These are phyloP conservation scores for Lolium multiflorum DNA, from an alignment of 176 grass and related monocot genomes.

Conservation along the genomic window DNA sequence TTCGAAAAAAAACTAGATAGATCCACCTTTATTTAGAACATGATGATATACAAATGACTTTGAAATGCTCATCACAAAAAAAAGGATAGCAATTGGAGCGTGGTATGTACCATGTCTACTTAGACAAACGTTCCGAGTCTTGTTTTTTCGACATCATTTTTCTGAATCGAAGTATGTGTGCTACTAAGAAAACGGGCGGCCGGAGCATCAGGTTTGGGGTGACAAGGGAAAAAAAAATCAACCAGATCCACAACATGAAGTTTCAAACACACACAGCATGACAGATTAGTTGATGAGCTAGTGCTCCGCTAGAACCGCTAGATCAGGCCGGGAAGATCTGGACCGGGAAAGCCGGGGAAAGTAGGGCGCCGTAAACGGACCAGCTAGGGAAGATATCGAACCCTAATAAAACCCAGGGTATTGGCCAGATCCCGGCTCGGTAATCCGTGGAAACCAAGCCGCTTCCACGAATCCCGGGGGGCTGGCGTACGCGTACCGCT, in stretches of 20 bases:
- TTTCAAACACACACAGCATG: background rate
- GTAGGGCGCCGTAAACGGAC: slow-evolving; percentile 1
- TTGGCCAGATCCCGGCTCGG: background rate
- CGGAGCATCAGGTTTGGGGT: background rate
- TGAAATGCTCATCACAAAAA: background rate
- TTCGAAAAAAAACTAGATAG: background rate
- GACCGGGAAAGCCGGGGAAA: background rate
- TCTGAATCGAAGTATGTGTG: background rate
- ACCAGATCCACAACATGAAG: background rate
- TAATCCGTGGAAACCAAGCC: background rate
- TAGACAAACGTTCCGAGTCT: background rate
- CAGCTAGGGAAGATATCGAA: background rate
- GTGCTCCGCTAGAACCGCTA: background rate
- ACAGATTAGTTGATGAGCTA: background rate
- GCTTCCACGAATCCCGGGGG: background rate
- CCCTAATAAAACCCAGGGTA: slow-evolving; percentile 35
- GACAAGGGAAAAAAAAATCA: background rate
- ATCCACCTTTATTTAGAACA: background rate
- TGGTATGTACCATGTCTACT: background rate
- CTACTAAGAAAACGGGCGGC: background rate
- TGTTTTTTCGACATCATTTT: background rate
- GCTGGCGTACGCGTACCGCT: background rate
- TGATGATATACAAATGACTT: background rate
- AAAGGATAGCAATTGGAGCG: background rate
- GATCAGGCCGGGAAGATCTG: background rate